Base-by-base conservation (phyloP, 495 filamentous ascomycete genomes). In the Xylaria nigripes region DNA sequence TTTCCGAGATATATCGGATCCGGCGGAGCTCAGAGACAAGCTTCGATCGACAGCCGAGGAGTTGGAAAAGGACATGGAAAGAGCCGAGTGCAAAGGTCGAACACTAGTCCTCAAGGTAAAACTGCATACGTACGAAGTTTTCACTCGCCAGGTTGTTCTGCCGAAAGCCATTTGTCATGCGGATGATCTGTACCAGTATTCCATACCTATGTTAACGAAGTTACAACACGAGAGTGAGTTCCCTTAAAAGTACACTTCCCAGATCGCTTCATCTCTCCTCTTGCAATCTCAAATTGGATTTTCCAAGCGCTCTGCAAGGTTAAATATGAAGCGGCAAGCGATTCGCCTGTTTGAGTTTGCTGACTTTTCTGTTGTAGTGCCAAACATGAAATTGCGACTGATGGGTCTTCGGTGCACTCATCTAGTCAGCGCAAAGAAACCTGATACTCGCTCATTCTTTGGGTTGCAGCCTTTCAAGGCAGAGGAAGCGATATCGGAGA, bases 81-180 rank as follows among this genome's bases (percentile, higher is more conserved):
- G 79, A 18, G 87, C 86, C 4, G 79, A 88, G 57, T 87, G 89
- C 68, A 95, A 91, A 68, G 92, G 92, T 5, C 82, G 91, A 6
- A 97, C 94, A 1, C 69, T 98, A 3, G 85, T 87, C 21, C 68
- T 99, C 18, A 99, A 99, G 68, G 79, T 96, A 45, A 99, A 99
- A 66, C 73, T 97, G 10, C 89, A 95, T 61, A 94, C 88, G 0
- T 99, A 90, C 61, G 89, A 96, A 66, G 91, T 97, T 9, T 73
- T 88, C 16, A 93, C 90, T 0, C 73, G 93, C 32, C 93, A 98
- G 65, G 78, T 79, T 12, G 77, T 86, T 34, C 81, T 85, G 9
- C 82, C 87, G 1, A 84, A 85, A 59, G 83, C 89, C 0, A 77
- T 96, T 6, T 77, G 67, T 25, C 69, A 75, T 1, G 85, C 87